A percentile compares a stretch with the other conserved stretches of the same genome.
These are phyloP conservation scores for Aphelidium insulamus DNA, from an alignment of 371 early-diverging fungal genomes.

Conservation along the genomic window DNA sequence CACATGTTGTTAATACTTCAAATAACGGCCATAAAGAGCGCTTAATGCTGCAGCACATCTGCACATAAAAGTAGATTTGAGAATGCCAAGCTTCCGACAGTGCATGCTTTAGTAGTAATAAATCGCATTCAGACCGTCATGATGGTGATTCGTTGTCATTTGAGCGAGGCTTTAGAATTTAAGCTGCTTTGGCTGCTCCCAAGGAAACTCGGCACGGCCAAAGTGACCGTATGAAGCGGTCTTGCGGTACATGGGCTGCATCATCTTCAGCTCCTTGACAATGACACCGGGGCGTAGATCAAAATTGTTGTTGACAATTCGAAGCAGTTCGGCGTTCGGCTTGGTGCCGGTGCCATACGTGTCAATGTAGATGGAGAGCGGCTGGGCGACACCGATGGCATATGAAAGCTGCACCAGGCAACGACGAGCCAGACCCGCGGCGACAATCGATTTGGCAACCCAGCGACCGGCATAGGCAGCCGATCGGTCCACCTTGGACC, in stretches of 20 bases:
- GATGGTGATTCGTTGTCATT: too few relatives aligned
- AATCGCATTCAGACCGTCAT: too few relatives aligned
- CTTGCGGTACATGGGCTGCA: conserved; percentile 92
- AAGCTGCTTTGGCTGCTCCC: conserved; percentile 86
- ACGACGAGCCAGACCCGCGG: conserved; percentile 84
- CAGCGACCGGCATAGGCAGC: conserved; percentile 98
- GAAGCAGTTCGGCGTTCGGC: conserved; percentile 69
- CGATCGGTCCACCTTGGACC: conserved; percentile 99
- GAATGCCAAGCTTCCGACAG: too few relatives aligned
- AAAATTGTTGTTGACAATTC: conserved; percentile 90
- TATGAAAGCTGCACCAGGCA: conserved; percentile 93
- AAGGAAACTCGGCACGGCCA: conserved; percentile 86
- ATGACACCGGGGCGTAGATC: conserved; percentile 96
- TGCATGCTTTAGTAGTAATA: too few relatives aligned
- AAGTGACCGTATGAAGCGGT: conserved; percentile 98
- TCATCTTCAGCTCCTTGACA: conserved; percentile 88
- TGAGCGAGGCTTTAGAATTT: too few relatives aligned
- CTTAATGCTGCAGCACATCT: too few relatives aligned
- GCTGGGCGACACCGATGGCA: conserved; percentile 98
- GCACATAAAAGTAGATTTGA: too few relatives aligned
- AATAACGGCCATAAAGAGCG: too few relatives aligned
- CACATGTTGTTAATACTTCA: too few relatives aligned
- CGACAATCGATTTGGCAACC: conserved; percentile 79
- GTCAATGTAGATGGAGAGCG: conserved; percentile 91
- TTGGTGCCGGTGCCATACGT: conserved; percentile 86